phyloP scores from a whole-genome alignment of 805 yeast species.

The Candida adriatica region DNA sequence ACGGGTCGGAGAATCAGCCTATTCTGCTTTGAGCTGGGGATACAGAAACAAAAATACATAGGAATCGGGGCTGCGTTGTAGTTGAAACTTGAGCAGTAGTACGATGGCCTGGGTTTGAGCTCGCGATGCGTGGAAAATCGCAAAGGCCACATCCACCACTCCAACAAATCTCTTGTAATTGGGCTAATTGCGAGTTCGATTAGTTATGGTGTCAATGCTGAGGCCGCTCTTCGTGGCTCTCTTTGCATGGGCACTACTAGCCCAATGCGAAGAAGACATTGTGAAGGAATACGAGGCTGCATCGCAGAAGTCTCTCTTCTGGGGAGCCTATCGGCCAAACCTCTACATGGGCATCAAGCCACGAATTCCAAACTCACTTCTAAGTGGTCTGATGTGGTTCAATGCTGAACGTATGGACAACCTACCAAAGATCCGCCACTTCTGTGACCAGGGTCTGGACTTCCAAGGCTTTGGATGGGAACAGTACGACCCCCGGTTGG shows the following conservation, averaged over 20 bases:
- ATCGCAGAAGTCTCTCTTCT: slow-evolving; percentile 48
- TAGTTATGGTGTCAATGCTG: too few species aligned
- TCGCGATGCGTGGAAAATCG: too few species aligned
- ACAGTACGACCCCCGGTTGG: slow-evolving; percentile 78
- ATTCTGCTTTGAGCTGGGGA: slow-evolving; percentile 19
- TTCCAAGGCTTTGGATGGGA: slow-evolving; percentile 78
- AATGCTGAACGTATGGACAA: slow-evolving; percentile 52
- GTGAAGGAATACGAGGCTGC: slow-evolving; percentile 27
- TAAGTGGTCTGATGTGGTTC: slow-evolving; percentile 87
- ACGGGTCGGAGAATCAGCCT: slow-evolving; percentile 19
- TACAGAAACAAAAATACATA: too few species aligned
- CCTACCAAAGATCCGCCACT: slow-evolving; percentile 56
- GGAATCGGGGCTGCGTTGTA: too few species aligned
- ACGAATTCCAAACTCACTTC: slow-evolving; percentile 63
- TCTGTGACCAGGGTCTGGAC: slow-evolving; percentile 66
- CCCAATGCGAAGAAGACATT: too few species aligned
- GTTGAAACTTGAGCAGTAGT: too few species aligned
- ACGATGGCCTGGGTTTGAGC: too few species aligned
- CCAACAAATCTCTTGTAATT: neutral
- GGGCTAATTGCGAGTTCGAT: too few species aligned
- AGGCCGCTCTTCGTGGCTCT: too few species aligned
- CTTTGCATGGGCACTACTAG: too few species aligned
- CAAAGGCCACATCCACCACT: neutral
- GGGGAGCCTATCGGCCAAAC: slow-evolving; percentile 94
- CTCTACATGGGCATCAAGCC: slow-evolving; percentile 85